phyloP scores from a whole-genome alignment of 2,329 filamentous ascomycete species.

The Neofusicoccum parvum region DNA sequence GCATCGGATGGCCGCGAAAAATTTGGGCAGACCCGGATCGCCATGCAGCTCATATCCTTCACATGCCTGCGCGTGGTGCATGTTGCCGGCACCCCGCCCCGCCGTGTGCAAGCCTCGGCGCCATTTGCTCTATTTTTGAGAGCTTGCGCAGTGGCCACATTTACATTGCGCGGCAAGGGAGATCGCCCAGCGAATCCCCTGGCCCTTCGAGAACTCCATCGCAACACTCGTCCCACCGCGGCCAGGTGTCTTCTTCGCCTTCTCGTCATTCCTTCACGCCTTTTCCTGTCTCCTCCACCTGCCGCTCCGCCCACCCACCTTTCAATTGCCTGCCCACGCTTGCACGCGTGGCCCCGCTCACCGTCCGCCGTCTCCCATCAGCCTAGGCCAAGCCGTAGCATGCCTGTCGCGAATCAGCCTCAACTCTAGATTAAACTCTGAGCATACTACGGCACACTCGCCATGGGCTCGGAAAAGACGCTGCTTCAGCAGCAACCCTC shows the following conservation, averaged over 20 bases:
- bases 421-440: constrained; percentile 18
- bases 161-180: constrained; percentile 8
- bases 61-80: neutral
- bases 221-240: constrained; percentile 11
- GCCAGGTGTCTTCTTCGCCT: constrained; percentile 20
- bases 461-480: constrained; percentile 22
- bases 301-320: neutral
- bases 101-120: constrained; percentile 13
- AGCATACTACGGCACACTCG: constrained; percentile 3
- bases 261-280: constrained; percentile 21
- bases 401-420: constrained; percentile 20
- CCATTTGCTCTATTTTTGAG: constrained; percentile 14
- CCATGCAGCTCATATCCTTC: neutral
- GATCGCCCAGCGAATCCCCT: constrained; percentile 7
- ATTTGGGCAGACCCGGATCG: neutral
- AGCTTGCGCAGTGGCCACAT: constrained; percentile 15
- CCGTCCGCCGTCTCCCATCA: neutral
- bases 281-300: constrained; percentile 1
- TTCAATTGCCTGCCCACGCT: neutral
- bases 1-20: neutral
- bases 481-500: constrained; percentile 15
- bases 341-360: constrained; percentile 1
- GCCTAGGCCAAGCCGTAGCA: constrained; percentile 21
- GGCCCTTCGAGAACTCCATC: constrained; percentile 18
- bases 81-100: constrained; percentile 10